These are phyloP conservation scores for bread wheat (Triticum aestivum) DNA, from an alignment of 176 grass and related monocot genomes.

Conservation along the genomic window DNA sequence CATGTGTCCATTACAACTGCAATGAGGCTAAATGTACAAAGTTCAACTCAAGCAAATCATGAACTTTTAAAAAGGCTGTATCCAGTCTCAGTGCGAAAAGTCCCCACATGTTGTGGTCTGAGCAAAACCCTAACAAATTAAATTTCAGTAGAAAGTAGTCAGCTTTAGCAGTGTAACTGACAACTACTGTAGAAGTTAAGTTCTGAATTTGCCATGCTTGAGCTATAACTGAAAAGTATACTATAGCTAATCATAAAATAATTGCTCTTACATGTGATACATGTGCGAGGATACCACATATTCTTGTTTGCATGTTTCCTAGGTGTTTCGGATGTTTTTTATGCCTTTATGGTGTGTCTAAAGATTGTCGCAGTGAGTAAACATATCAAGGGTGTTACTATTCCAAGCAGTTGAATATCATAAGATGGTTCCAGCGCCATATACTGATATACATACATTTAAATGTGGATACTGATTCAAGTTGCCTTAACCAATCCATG, in stretches of 20 bases:
- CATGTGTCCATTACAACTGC: background rate
- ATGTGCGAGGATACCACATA: background rate
- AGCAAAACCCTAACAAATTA: background rate
- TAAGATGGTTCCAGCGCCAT: background rate
- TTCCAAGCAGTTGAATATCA: background rate
- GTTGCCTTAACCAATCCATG: background rate
- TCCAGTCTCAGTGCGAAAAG: background rate
- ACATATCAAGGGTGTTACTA: background rate
- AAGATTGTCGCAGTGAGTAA: background rate
- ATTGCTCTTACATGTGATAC: background rate
- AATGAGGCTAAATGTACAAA: background rate
- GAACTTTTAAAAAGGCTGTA: background rate
- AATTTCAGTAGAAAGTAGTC: background rate
- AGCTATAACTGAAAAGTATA: constrained; percentile 1
- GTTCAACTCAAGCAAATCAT: background rate
- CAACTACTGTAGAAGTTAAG: background rate
- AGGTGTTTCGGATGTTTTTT: background rate
- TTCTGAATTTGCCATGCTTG: background rate
- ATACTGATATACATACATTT: background rate
- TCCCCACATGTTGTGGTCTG: background rate
- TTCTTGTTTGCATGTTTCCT: background rate
- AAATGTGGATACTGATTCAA: background rate
- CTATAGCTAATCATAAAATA: background rate
- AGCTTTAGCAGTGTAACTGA: background rate
- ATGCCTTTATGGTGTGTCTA: background rate